These are phyloP conservation scores for Dictyostelium brefeldianum DNA, from an alignment of 78 protist species.

Conservation along the genomic window DNA sequence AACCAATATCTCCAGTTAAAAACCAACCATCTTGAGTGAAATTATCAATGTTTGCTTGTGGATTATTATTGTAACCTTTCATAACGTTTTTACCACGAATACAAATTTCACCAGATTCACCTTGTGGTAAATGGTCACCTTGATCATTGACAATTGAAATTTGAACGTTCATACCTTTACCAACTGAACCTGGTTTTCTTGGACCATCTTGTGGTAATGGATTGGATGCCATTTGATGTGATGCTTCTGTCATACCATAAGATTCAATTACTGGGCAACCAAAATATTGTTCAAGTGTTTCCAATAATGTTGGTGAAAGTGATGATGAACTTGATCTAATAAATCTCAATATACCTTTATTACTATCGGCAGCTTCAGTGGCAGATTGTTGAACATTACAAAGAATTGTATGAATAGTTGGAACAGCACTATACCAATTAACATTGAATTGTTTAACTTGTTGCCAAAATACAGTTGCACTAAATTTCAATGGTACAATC, in stretches of 20 bases:
- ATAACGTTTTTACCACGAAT: slow-evolving; percentile 86
- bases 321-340: slow-evolving; percentile 88
- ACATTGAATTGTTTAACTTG: slow-evolving; percentile 39
- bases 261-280: slow-evolving; percentile 92
- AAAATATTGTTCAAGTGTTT: slow-evolving; percentile 79
- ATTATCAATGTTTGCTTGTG: slow-evolving; percentile 85
- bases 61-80: slow-evolving; percentile 87
- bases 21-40: slow-evolving; percentile 88
- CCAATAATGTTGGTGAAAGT: slow-evolving; percentile 85
- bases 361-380: neutral
- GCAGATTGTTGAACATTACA: neutral
- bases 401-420: slow-evolving; percentile 92
- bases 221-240: slow-evolving; percentile 92
- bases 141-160: slow-evolving; percentile 69
- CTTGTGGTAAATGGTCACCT: slow-evolving; percentile 50
- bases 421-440: slow-evolving; percentile 93
- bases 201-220: slow-evolving; percentile 82
- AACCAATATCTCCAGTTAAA: slow-evolving; percentile 92
- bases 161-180: slow-evolving; percentile 74
- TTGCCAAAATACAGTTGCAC: slow-evolving; percentile 86
- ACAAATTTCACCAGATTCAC: slow-evolving; percentile 89
- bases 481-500: slow-evolving; percentile 76
- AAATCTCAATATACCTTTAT: slow-evolving; percentile 80
- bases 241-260: slow-evolving; percentile 93
- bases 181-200: slow-evolving; percentile 86